phyloP scores from a whole-genome alignment of 2,329 filamentous ascomycete genomes.

The Xylaria sp. region DNA sequence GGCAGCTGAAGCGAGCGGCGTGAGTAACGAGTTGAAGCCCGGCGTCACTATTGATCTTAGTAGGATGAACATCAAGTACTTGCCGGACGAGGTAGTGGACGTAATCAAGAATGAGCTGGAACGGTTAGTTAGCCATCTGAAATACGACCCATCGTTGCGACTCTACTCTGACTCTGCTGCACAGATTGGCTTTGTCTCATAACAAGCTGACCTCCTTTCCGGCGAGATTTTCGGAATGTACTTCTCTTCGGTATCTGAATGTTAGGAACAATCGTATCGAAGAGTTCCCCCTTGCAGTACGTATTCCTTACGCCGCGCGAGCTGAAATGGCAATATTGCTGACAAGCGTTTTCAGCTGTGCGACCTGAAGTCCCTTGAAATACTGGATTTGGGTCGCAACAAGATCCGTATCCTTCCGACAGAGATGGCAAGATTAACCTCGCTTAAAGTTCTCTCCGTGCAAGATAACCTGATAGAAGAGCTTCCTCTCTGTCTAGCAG shows the following conservation, averaged over 20 bases:
- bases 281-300: constrained; percentile 68
- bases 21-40: constrained; percentile 71
- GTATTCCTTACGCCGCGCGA: constrained; percentile 35
- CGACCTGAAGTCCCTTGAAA: constrained; percentile 86
- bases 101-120: constrained; percentile 80
- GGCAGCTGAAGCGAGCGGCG: constrained; percentile 67
- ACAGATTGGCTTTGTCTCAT: constrained; percentile 82
- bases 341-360: constrained; percentile 71
- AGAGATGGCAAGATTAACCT: constrained; percentile 82
- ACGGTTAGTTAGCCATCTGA: constrained; percentile 61
- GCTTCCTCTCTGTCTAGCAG: constrained; percentile 83
- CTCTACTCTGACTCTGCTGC: constrained; percentile 20
- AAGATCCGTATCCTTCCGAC: constrained; percentile 81
- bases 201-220: constrained; percentile 79
- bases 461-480: constrained; percentile 88
- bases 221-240: constrained; percentile 77
- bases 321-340: constrained; percentile 30
- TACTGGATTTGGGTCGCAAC: constrained; percentile 91
- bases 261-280: constrained; percentile 79
- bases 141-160: background rate
- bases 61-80: constrained; percentile 75
- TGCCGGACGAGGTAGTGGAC: constrained; percentile 79
- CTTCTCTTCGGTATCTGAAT: constrained; percentile 81
- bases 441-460: constrained; percentile 88
- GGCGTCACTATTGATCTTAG: constrained; percentile 84